Evolutionary conservation across 768 basidiomycete genomes (phyloP).

Genomic region (Boletus rubescentipes): DNA sequence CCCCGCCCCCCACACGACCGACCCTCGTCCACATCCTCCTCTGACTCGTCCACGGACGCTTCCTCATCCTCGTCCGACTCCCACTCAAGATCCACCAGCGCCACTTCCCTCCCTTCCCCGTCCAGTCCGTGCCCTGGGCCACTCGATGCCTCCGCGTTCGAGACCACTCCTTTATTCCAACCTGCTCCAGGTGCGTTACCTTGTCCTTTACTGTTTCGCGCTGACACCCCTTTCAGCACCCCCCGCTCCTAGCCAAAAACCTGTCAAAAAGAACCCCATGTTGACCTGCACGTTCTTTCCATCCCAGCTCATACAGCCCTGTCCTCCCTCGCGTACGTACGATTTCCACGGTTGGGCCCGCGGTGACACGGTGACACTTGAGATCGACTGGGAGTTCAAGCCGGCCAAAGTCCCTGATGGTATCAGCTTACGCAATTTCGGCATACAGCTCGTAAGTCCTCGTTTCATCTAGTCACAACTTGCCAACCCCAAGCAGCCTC

Average conservation of each 20-base stretch:
- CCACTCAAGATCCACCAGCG: constrained; percentile 23
- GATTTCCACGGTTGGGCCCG: constrained; percentile 23
- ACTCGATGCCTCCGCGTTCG: constrained; percentile 1
- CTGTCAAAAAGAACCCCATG: constrained; percentile 30
- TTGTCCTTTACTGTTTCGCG: background rate
- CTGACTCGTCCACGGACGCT: constrained; percentile 24
- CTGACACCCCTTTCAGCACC: constrained; percentile 12
- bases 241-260: constrained; percentile 4
- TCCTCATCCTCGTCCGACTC: constrained; percentile 24
- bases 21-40: constrained; percentile 28
- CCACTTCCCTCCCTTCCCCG: constrained; percentile 32
- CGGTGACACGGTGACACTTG: constrained; percentile 15
- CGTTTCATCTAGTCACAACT: background rate
- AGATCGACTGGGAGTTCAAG: constrained; percentile 60
- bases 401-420: constrained; percentile 76
- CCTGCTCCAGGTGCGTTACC: constrained; percentile 1
- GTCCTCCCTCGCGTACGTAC: constrained; percentile 16
- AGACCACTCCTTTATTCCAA: background rate
- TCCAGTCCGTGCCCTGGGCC: constrained; percentile 11
- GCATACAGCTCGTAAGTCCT: constrained; percentile 78
- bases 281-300: constrained; percentile 54
- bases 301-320: constrained; percentile 41
- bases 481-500: constrained; percentile 49
- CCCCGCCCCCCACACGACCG: constrained; percentile 23
- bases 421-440: constrained; percentile 83